A percentile compares a stretch with the other conserved stretches of the same genome.
Conservation (phyloP, 768 basidiomycete genomes). For the Rhizopogon vesiculosus region DNA sequence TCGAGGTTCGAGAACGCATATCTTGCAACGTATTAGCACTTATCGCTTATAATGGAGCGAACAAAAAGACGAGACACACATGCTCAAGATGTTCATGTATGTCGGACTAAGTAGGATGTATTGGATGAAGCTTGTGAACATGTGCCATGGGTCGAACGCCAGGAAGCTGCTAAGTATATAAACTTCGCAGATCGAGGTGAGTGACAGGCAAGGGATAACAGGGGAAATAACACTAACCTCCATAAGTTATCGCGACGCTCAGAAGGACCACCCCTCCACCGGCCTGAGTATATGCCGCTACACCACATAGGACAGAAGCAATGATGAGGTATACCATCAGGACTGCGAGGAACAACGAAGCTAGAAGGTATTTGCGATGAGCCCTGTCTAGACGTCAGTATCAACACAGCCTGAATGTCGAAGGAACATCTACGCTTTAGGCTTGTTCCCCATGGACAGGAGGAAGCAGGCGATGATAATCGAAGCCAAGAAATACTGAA, state of each 20-base stretch:
- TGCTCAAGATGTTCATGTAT: constrained; percentile 72
- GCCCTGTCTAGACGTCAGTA: constrained; percentile 13
- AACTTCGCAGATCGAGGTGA: constrained; percentile 34
- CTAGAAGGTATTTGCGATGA: constrained; percentile 69
- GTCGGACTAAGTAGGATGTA: constrained; percentile 85
- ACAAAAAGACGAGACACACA: constrained; percentile 40
- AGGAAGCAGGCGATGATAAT: constrained; percentile 87
- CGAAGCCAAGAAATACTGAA: constrained; percentile 81
- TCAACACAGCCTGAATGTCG: neutral
- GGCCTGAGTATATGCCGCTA: constrained; percentile 65
- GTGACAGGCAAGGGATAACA: neutral
- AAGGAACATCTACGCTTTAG: constrained; percentile 55
- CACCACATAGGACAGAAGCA: constrained; percentile 76
- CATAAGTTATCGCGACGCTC: constrained; percentile 83
- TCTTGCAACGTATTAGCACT: constrained; percentile 36
- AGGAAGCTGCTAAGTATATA: constrained; percentile 75
- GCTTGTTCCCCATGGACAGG: constrained; percentile 95
- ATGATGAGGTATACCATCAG: constrained; percentile 83
- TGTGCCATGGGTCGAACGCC: constrained; percentile 95
- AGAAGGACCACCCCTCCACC: constrained; percentile 74
- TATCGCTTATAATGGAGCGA: constrained; percentile 3
- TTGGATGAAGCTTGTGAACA: constrained; percentile 85
- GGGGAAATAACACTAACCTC: constrained; percentile 40
- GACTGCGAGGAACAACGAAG: constrained; percentile 66
- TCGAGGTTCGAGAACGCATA: constrained; percentile 86